A percentile compares a stretch with the other conserved stretches of the same genome.
Conservation (phyloP, 1,284 basidiomycete genomes). For the Trichosporon sp. region DNA sequence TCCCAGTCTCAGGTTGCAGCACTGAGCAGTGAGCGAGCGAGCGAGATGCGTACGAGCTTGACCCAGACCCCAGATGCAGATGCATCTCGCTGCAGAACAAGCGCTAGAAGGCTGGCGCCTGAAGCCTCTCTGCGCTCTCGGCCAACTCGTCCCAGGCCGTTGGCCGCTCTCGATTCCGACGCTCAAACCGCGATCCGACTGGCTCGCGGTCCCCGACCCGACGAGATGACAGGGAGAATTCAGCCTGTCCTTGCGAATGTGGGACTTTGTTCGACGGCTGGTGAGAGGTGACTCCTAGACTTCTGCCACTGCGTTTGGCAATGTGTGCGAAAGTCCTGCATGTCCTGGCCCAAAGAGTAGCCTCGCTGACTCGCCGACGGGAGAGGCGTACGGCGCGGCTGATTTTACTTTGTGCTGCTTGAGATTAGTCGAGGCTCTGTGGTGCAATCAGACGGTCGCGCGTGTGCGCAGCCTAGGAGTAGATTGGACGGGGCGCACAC, state of each 20-base stretch:
- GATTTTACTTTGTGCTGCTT: no score
- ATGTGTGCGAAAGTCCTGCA: not conserved
- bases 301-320: no score
- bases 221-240: not conserved
- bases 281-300: not conserved
- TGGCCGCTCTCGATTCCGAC: not conserved
- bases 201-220: not conserved
- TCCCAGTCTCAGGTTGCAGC: conserved; percentile 18
- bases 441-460: no score
- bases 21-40: not conserved
- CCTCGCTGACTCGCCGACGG: not conserved
- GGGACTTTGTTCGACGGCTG: not conserved
- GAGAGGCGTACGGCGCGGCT: not conserved
- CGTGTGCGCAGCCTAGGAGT: no score
- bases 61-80: not conserved
- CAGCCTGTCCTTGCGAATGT: not conserved
- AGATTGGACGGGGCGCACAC: no score
- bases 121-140: not conserved
- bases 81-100: no score
- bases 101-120: not conserved
- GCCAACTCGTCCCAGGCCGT: not conserved
- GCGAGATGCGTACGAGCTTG: not conserved
- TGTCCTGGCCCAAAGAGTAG: not conserved
- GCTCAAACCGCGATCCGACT: not conserved
- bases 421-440: no score